Evolutionary conservation across 257 asterid species (phyloP).

Genomic region (Petunia axillaris): DNA sequence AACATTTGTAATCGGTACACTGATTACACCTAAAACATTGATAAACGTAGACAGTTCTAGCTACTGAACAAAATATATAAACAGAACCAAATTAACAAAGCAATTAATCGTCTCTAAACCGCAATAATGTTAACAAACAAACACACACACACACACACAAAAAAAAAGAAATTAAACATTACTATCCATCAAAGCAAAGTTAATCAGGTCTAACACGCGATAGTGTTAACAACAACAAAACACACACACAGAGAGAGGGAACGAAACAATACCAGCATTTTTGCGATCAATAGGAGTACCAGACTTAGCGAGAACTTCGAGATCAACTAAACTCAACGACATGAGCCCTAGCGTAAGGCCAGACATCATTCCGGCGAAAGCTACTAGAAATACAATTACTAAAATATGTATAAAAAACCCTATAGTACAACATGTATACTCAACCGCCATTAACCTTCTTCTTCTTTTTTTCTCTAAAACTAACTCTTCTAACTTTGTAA

Average conservation of each 20-base stretch:
- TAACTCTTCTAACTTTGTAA: background rate
- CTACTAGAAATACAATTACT: constrained; percentile 57
- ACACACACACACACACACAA: background rate
- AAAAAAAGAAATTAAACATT: background rate
- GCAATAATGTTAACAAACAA: background rate
- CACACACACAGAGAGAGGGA: background rate
- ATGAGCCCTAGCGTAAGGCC: constrained; percentile 97
- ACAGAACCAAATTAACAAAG: background rate
- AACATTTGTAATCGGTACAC: too few relatives aligned
- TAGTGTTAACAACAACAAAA: background rate
- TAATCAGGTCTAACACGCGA: background rate
- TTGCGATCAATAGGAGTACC: constrained; percentile 73
- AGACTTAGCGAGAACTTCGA: constrained; percentile 91
- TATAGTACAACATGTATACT: constrained; percentile 70
- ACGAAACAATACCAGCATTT: constrained; percentile 62
- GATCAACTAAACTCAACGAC: constrained; percentile 98
- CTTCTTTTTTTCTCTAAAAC: background rate
- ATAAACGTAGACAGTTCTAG: background rate
- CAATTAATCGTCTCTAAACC: background rate
- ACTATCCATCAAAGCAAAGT: background rate
- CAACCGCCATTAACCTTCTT: constrained; percentile 75
- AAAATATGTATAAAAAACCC: constrained; percentile 68
- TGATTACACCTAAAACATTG: background rate
- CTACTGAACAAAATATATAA: background rate
- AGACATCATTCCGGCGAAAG: constrained; percentile 92